Evolutionary conservation across 2,329 filamentous ascomycete species (phyloP), one percentile per base, ranked within the genome.

Genomic region (Stachybotrys chlorohalonatus): DNA sequence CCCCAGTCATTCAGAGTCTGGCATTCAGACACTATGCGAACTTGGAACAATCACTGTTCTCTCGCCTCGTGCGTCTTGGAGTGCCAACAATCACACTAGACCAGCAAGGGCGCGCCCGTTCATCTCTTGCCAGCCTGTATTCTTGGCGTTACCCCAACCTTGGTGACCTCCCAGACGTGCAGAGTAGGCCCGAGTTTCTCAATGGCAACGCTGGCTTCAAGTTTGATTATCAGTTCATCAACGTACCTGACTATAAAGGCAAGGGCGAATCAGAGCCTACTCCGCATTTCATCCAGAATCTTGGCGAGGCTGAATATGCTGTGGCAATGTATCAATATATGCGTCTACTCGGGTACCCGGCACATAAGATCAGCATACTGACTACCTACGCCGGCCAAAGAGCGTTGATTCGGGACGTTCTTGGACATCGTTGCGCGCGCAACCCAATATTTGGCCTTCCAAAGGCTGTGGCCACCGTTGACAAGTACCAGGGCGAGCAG

Each of bases 401-500:
- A 56, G 90, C 92, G 36, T 76, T 99, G 63, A 89, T 99, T 57
- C 86, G 82, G 63, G 93, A 99, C 69, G 90, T 99, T 4, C 73
- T 99, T 52, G 76, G 75, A 13, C 89, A 95, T 66, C 82, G 94
- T 56, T 99, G 94, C 70, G 86, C 85, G 45, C 87, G 83, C 63
- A 95, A 91, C 63, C 75, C 85, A 2, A 75, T 97, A 17, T 99
- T 99, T 71, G 92, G 93, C 8, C 75, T 96, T 70, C 94, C 94
- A 16, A 88, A 86, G 70, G 86, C 88, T 53, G 90, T 99, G 31
- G 92, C 90, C 4, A 99, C 95, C 6, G 93, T 99, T 59, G 94
- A 99, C 75, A 96, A 96, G 70, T 99, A 97, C 66, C 94, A 99
- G 75, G 95, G 94, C 68, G 94, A 99, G 76, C 94, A 99, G 73